phyloP scores from a whole-genome alignment of 306 rosid species.

The Neltuma alba region DNA sequence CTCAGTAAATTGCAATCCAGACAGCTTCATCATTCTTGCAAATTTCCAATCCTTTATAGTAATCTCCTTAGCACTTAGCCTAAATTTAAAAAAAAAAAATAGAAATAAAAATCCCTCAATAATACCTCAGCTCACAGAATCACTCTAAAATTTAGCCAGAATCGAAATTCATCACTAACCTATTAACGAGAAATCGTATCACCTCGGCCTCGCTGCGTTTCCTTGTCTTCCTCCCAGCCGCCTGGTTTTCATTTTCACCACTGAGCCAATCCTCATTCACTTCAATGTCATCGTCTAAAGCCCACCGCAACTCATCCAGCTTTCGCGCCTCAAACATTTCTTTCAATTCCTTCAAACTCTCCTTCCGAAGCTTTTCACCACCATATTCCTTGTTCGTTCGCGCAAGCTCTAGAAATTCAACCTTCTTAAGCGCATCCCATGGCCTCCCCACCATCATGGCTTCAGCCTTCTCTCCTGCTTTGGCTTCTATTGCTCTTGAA shows the following conservation, averaged over 20 bases:
- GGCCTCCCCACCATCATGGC: constrained; percentile 67
- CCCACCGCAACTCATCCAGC: constrained; percentile 69
- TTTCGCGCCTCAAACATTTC: constrained; percentile 70
- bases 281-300: constrained; percentile 72
- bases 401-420: constrained; percentile 54
- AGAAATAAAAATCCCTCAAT: neutral
- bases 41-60: constrained; percentile 77
- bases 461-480: constrained; percentile 12
- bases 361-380: constrained; percentile 64
- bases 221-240: constrained; percentile 43
- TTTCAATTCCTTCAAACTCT: constrained; percentile 64
- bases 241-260: constrained; percentile 39
- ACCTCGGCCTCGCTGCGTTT: constrained; percentile 66
- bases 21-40: constrained; percentile 81
- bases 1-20: constrained; percentile 83
- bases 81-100: constrained; percentile 30
- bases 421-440: constrained; percentile 62
- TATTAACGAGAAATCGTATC: constrained; percentile 77
- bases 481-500: constrained; percentile 48
- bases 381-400: constrained; percentile 33
- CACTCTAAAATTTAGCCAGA: neutral
- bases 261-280: constrained; percentile 51
- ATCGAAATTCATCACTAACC: constrained; percentile 55
- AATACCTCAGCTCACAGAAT: constrained; percentile 19
- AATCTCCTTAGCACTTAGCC: constrained; percentile 72